Evolutionary conservation across 768 basidiomycete species (phyloP).

Genomic region (Kwoniella dendrophila): DNA sequence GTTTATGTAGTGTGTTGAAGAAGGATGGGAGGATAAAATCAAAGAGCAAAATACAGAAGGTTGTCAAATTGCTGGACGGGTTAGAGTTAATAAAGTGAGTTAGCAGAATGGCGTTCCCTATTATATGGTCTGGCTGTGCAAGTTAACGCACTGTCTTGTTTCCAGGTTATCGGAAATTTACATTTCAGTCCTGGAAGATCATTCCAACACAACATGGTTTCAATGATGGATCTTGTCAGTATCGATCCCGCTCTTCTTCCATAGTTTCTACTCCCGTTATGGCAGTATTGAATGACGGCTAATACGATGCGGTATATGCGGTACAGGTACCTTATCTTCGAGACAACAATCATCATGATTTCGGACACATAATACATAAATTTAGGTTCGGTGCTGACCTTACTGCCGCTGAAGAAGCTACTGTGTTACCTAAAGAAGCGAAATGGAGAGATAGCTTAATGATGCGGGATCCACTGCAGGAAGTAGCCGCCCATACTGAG

Average conservation of each 20-base stretch:
- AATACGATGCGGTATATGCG: not conserved
- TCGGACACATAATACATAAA: conserved; percentile 81
- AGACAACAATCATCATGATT: conserved; percentile 86
- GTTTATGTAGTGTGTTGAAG: conserved; percentile 77
- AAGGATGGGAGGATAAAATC: conserved; percentile 93
- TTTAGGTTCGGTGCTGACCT: conserved; percentile 77
- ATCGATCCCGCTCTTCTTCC: not conserved
- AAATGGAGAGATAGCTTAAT: conserved; percentile 65
- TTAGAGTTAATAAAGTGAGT: conserved; percentile 90
- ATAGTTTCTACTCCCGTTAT: not conserved
- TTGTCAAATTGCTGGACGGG: conserved; percentile 86
- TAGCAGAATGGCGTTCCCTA: not conserved
- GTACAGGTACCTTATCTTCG: conserved; percentile 93
- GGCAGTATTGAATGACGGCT: conserved; percentile 60
- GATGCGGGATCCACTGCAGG: conserved; percentile 76
- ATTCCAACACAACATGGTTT: conserved; percentile 81
- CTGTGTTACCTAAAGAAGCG: conserved; percentile 50
- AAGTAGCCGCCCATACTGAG: conserved; percentile 59
- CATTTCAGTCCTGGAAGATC: conserved; percentile 91
- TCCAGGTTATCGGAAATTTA: conserved; percentile 73
- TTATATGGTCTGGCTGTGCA: not conserved
- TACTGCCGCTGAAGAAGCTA: conserved; percentile 57
- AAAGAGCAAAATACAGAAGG: conserved; percentile 90
- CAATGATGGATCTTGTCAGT: conserved; percentile 56
- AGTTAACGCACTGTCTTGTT: conserved; percentile 8